Base-by-base conservation (phyloP, 2,329 filamentous ascomycete species). In the Trichoderma koningiopsis region DNA sequence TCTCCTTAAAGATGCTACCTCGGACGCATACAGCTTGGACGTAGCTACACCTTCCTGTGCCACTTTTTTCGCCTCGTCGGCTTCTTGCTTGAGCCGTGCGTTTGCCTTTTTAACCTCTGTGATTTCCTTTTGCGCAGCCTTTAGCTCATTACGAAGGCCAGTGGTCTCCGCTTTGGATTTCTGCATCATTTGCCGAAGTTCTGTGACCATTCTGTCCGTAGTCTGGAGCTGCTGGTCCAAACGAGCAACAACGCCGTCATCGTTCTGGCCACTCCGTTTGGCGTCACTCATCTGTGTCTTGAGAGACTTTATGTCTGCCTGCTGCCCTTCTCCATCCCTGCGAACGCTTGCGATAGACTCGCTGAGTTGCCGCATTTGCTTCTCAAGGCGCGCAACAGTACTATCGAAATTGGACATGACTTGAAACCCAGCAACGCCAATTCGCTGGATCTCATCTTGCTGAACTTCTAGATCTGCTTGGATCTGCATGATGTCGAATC, bases 371-470 rank as follows among this genome's bases (percentile, higher is more conserved):
- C 75, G 72, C 67, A 80, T 73, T 43, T 81, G 77, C 24, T 73
- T 68, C 43, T 81, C 76, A 22, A 83, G 76, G 27, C 77, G 77
- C 22, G 72, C 68, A 11, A 82, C 74, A 29, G 76, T 74, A 14
- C 75, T 75, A 24, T 81, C 78, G 59, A 82, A 78, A 2, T 77
- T 76, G 8, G 80, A 77, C 14, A 81, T 75, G 53, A 81, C 75
- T 52, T 80, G 79, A 69, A 76, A 76, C 1, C 80, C 81, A 7
- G 79, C 76, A 29, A 72, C 77, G 67, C 81, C 79, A 55, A 83
- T 78, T 37, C 76, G 77, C 8, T 78, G 74, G 68, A 82, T 79
- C 22, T 80, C 75, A 49, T 77, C 75, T 47, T 75, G 72, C 58
- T 82, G 80, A 3, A 71, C 69, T 43, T 79, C 75, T 5, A 83